Evolutionary conservation across 1,139 yeast genomes (phyloP), one percentile per base, ranked within the genome.

Genomic region (Geotrichum citri-aurantii): DNA sequence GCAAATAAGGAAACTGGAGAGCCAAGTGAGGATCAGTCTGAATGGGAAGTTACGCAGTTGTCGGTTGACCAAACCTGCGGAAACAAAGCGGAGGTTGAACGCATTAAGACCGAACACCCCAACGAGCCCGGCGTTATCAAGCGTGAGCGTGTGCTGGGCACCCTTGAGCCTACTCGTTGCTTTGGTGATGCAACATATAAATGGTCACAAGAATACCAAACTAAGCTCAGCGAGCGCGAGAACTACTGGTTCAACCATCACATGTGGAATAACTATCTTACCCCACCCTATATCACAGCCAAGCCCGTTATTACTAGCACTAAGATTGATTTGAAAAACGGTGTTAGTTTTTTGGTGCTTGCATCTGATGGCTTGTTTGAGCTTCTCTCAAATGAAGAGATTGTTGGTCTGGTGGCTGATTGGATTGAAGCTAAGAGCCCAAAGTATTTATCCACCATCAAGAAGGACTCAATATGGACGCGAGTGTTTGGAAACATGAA

Each of bases 241-340:
- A 37, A 37, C 19, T 37, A 37, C 42, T 37, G 42, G 42, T 37
- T 37, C 42, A 37, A 37, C 42, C 42, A 12, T n/a, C 42, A 37
- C 42, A 37, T 37, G 42, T 37, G 42, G 42, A 37, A 37, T n/a
- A 77, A 83, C 61, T 37, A 37, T 37, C 42, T 37, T 4, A 86
- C 97, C 0, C 99, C 99, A 5, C 99, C 99, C 0, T 93, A 93
- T 71, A 97, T 93, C 42, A 93, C 99, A 0, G 98, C 99, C 0
- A 92, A 86, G 70, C 99, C 99, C 0, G 97, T 86, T 31, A 80
- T 93, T 40, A 87, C 97, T 11, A 85, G 96, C 2, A 86, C 95
- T 12, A 82, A 85, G 68, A 82, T 95, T 54, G 79, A 79, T 58
- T 88, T 93, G 0, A 78, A 79, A 26, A 82, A 84, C 65, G 85